Base-by-base conservation (phyloP, 2,329 filamentous ascomycete species). In the Talaromyces sp. region DNA sequence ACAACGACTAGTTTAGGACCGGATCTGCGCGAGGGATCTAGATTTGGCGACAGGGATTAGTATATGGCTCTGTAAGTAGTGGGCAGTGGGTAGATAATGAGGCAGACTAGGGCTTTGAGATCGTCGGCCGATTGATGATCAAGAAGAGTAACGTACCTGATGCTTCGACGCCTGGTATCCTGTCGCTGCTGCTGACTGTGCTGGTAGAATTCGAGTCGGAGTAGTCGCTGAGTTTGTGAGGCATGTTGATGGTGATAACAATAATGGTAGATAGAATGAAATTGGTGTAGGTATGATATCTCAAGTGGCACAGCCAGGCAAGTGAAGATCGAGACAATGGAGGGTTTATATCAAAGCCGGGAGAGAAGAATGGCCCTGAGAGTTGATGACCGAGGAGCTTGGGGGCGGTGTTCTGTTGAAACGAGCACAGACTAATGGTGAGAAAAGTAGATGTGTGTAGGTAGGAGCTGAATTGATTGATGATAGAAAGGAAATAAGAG, bases 1-100 rank as follows among this genome's bases (percentile, higher is more conserved):
- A 67, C 61, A 10, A 67, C 65, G 65, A 67, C 65, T 31, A 56
- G 47, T 65, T 67, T 67, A 37, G 65, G 59, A 56, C 56, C 61
- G 35, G 63, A 62, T 62, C 65, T 58, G 60, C 65, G 65, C n/a
- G 58, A 56, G 13, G 65, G 59, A 61, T 67, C 65, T 67, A 66
- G 62, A 66, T 63, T 66, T 37, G 24, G 54, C 27, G 57, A 54
- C 48, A 41, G 31, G 35, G 65, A 59, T 64, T 57, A 62, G 43
- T 66, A 19, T 3, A 10, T 33, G 37, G 43, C 13, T 24, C 6
- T 31, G 7, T 6, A 31, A 31, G 27, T 31, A 6, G 27, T 31
- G 27, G 27, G 27, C 8, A 5, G 16, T 50, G 47, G 27, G 37
- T 10, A 16, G 9, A 37, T 16, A 37, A 39, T 27, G 24, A 43